Percentiles rank a stretch among this genome's conserved stretches.
Conservation (phyloP, 495 filamentous ascomycete genomes). For the Hypomontagnella monticulosa region DNA sequence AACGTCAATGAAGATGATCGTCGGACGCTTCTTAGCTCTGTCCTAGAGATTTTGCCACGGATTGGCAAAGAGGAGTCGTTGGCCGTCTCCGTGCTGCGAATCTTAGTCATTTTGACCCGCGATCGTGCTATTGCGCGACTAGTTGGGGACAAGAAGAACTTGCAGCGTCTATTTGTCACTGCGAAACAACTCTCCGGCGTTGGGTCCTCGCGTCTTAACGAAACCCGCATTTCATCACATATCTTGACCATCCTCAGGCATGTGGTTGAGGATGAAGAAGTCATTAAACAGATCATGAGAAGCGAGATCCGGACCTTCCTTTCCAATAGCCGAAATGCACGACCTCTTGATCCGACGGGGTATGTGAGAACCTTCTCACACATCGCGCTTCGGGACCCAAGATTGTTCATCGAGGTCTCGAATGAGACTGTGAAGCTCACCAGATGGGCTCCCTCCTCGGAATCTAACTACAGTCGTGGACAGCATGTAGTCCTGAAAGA, state of each 20-base stretch:
- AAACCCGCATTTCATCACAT: conserved; percentile 61
- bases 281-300: conserved; percentile 89
- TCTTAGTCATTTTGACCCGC: conserved; percentile 91
- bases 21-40: conserved; percentile 71
- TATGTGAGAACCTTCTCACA: conserved; percentile 78
- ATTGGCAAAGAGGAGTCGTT: conserved; percentile 87
- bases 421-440: conserved; percentile 84
- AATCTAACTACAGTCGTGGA: conserved; percentile 61
- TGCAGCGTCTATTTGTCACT: conserved; percentile 93
- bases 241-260: conserved; percentile 92
- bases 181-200: conserved; percentile 86
- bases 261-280: conserved; percentile 92
- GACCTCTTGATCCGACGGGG: conserved; percentile 71
- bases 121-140: conserved; percentile 74
- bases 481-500: conserved; percentile 49
- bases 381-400: conserved; percentile 82
- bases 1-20: conserved; percentile 74
- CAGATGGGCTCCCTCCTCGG: conserved; percentile 58
- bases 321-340: conserved; percentile 70
- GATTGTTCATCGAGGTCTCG: conserved; percentile 89
- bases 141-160: conserved; percentile 85
- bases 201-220: conserved; percentile 77
- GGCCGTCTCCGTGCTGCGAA: conserved; percentile 82
- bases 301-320: conserved; percentile 80
- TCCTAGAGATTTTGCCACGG: conserved; percentile 83